Evolutionary conservation across 495 filamentous ascomycete species (phyloP), one percentile per base, ranked within the genome.

Genomic region (Daldinia loculata): DNA sequence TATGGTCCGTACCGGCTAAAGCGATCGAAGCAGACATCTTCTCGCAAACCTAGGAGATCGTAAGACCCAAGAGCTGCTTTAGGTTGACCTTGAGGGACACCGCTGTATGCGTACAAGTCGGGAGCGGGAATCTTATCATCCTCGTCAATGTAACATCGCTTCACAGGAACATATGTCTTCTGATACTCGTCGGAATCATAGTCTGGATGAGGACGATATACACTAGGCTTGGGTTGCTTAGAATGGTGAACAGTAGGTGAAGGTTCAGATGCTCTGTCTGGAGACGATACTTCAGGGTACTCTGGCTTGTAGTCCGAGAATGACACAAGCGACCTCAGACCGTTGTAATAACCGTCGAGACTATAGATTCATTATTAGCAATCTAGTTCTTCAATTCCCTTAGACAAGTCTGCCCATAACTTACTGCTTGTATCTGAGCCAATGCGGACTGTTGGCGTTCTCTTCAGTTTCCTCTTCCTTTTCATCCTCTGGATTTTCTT

Each of bases 11-110:
- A 85, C 57, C 94, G 87, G 30, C 95, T 94, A 79, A 92, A 97
- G 1, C 95, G 86, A 66, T 99, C 95, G 78, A 97, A 98, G 80
- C 95, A 99, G 51, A 98, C 84, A 75, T 97, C 91, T 62, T 95
- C 87, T 34, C 88, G 88, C 17, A 97, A 75, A 0, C 92, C 95
- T 9, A 98, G 76, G 38, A 94, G 77, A 4, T 87, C 84, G 76
- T 97, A 90, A 1, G 91, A 93, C 8, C 95, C 95, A 71, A 97
- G 88, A 4, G 90, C 85, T 22, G 92, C 86, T 48, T 94, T 89
- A 8, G 95, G 93, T 76, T 94, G 91, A 2, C 93, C 93, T 63
- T 90, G 84, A 7, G 91, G 87, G 12, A 95, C 81, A 6, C 94
- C 94, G 11, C 81, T 76, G 71, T 92, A 97, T 12, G 87, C 88